Base-by-base conservation (phyloP, 192 early-diverging fungal genomes). In the Mortierella hygrophila region DNA sequence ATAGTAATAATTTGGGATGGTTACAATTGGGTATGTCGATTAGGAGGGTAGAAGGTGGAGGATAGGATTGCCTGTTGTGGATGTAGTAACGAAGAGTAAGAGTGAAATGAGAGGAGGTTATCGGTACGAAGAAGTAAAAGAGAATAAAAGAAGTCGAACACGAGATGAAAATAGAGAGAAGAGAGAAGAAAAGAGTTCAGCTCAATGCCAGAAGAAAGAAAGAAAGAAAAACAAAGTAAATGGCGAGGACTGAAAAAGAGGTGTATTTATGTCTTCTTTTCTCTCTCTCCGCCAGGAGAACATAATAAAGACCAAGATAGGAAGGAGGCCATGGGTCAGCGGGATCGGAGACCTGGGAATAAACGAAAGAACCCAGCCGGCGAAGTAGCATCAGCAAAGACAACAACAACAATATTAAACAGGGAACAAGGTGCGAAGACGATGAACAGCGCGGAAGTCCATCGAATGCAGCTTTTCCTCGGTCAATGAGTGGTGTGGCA, bases 241-340 rank as follows among this genome's bases (percentile, higher is more conserved):
- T 46, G 49, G 18, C 42, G 6, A 65, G 60, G 26, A 60, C n/a
- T 21, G n/a, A 65, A 29, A 23, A 57, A 15, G 60, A 32, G 11
- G 3, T 10, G 26, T 57, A 57, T 57, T 57, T 57, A 57, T 57
- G 55, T 8, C 23, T 26, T 60, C 29, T 52, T 52, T 52, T 49
- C 13, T 16, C 21, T 52, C 49, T 52, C 16, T 52, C 21, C 16
- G 21, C 44, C 18, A 21, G 49, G 70, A 23, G 70, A 42, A 71
- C 18, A 20, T 15, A 15, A 26, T 35, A 71, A 71, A 71, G 40
- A 42, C 70, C 70, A 40, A 71, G 70, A 42, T 37, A 42, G 70
- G 70, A 71, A 71, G 70, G 70, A 15, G 70, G 21, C 60, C 60
- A 71, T 42, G 37, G 70, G 70, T 44, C 70, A 71, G 70, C 20